Evolutionary conservation across 2,329 filamentous ascomycete genomes (phyloP).

Genomic region (Teratosphaeria zuluensis): DNA sequence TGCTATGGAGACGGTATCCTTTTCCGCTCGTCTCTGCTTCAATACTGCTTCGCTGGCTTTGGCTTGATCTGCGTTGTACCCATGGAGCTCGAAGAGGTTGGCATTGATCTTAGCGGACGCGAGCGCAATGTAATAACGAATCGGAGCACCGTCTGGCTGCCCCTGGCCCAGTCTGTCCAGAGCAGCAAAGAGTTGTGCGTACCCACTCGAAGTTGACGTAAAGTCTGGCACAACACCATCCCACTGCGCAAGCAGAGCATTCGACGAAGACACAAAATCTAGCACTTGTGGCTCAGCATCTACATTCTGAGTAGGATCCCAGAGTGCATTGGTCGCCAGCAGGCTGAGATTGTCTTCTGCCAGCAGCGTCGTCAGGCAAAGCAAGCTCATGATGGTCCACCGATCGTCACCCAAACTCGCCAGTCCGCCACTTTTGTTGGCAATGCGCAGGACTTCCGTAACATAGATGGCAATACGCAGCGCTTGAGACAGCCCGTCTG

Average conservation of each 20-base stretch:
- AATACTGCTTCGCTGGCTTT: conserved; percentile 28
- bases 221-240: conserved; percentile 2
- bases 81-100: conserved; percentile 33
- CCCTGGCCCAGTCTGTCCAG: conserved; percentile 6
- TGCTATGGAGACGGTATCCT: conserved; percentile 38
- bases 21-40: conserved; percentile 19
- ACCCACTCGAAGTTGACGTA: neutral
- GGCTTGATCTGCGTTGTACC: conserved; percentile 28
- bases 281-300: conserved; percentile 45
- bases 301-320: conserved; percentile 25
- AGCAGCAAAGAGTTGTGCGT: conserved; percentile 2
- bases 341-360: conserved; percentile 52
- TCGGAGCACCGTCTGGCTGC: conserved; percentile 4
- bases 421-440: conserved; percentile 18
- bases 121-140: conserved; percentile 34
- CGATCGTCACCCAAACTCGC: conserved; percentile 10
- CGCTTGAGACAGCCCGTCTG: conserved; percentile 60
- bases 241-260: conserved; percentile 33
- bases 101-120: conserved; percentile 28
- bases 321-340: conserved; percentile 45
- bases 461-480: conserved; percentile 68
- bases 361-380: conserved; percentile 47
- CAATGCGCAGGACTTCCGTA: conserved; percentile 22
- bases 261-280: conserved; percentile 43
- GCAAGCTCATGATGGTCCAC: conserved; percentile 38